A percentile compares a stretch with the other conserved stretches of the same genome.
These are phyloP conservation scores for Arthrobotrys pseudoclavata DNA, from an alignment of 2,329 filamentous ascomycete species.

Conservation along the genomic window DNA sequence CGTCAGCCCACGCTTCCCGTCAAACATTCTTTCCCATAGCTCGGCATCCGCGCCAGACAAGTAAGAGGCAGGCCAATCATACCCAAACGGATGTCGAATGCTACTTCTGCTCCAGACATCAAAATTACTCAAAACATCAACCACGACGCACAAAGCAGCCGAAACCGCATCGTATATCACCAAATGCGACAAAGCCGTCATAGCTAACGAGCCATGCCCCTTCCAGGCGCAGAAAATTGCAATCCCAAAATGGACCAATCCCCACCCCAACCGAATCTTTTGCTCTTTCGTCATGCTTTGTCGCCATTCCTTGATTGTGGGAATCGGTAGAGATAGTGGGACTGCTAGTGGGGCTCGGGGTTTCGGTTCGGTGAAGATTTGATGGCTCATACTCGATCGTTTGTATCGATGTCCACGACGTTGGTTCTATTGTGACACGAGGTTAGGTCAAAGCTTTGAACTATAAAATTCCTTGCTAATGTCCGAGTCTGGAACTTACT, in stretches of 20 bases:
- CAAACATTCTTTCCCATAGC: slow-evolving; percentile 22
- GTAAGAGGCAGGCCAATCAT: slow-evolving; percentile 38
- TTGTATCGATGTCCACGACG: slow-evolving; percentile 97
- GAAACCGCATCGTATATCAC: slow-evolving; percentile 96
- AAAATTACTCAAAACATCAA: slow-evolving; percentile 95
- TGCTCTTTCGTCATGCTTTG: slow-evolving; percentile 91
- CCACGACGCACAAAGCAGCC: slow-evolving; percentile 88
- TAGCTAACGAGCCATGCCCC: slow-evolving; percentile 85
- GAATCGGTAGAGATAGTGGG: slow-evolving; percentile 90
- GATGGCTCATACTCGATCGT: slow-evolving; percentile 94
- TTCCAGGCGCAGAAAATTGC: slow-evolving; percentile 88
- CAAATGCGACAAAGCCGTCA: slow-evolving; percentile 91
- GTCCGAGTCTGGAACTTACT: slow-evolving; percentile 27
- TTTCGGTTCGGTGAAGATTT: slow-evolving; percentile 94
- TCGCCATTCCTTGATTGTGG: slow-evolving; percentile 88
- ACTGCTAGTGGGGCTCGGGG: slow-evolving; percentile 87
- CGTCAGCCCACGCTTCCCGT: slow-evolving; percentile 21
- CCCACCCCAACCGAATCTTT: slow-evolving; percentile 86
- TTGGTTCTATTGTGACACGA: slow-evolving; percentile 72
- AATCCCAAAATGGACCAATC: slow-evolving; percentile 85
- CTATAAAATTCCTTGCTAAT: slow-evolving; percentile 4
- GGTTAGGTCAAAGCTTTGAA: slow-evolving; percentile 61
- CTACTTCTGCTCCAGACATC: slow-evolving; percentile 96
- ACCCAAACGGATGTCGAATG: slow-evolving; percentile 90
- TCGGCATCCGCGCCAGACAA: slow-evolving; percentile 9